Evolutionary conservation across 257 asterid genomes (phyloP).

Genomic region (Galeopsis tetrahit): DNA sequence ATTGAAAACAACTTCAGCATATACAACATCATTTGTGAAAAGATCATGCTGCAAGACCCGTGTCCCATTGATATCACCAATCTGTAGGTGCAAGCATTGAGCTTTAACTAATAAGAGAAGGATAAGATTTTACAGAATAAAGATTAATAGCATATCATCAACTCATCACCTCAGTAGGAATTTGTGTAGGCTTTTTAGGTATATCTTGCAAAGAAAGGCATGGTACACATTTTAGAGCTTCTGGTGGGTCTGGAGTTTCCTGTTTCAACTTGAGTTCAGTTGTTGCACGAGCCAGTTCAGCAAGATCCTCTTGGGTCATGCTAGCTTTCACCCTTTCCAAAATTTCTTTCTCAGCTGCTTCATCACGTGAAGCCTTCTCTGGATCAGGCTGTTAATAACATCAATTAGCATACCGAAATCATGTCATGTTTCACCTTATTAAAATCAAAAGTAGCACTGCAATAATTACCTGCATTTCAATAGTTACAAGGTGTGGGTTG

Average conservation of each 20-base stretch:
- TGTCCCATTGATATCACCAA: conserved; percentile 76
- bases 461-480: conserved; percentile 90
- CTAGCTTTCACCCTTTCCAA: conserved; percentile 75
- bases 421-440: conserved; percentile 23
- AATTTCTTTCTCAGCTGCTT: conserved; percentile 72
- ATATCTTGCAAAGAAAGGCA: conserved; percentile 87
- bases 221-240: conserved; percentile 90
- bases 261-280: conserved; percentile 87
- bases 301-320: conserved; percentile 97
- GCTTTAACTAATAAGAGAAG: conserved; percentile 29
- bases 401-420: conserved; percentile 31
- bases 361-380: conserved; percentile 88
- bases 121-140: conserved; percentile 24
- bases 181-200: conserved; percentile 74
- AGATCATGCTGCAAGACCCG: conserved; percentile 85
- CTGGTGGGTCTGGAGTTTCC: conserved; percentile 99
- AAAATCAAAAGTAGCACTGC: conserved; percentile 30
- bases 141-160: conserved; percentile 26
- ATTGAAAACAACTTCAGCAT: conserved; percentile 93
- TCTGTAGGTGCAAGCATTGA: conserved; percentile 52
- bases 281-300: conserved; percentile 95
- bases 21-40: conserved; percentile 95
- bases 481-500: conserved; percentile 81
- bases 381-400: conserved; percentile 85
- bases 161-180: conserved; percentile 83